phyloP scores from a whole-genome alignment of 106 monocot species.

The Dioscorea dumetorum region DNA sequence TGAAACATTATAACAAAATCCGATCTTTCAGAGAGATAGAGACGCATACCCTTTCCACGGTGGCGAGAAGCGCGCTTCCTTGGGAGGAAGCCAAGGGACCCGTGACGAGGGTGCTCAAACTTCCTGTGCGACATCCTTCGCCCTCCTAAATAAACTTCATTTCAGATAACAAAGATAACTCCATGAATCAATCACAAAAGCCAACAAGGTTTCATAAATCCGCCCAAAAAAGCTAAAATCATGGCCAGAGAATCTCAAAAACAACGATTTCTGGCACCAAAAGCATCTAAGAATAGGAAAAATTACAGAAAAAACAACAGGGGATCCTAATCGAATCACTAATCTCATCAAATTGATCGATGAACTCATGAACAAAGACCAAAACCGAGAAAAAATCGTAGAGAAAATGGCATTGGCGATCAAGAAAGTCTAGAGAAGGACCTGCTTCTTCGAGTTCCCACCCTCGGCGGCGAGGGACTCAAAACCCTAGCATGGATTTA shows the following conservation, averaged over 20 bases:
- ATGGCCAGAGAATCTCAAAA: too few species aligned
- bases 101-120: constrained; percentile 93
- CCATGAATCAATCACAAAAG: background rate
- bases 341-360: background rate
- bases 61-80: constrained; percentile 70
- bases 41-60: constrained; percentile 58
- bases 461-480: constrained; percentile 4
- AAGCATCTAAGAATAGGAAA: too few species aligned
- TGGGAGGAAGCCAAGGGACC: constrained; percentile 86
- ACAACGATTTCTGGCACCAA: too few species aligned
- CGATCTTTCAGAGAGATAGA: too few species aligned
- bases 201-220: background rate
- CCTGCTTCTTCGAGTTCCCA: background rate
- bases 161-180: background rate
- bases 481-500: constrained; percentile 8
- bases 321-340: too few species aligned
- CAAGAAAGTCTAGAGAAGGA: background rate
- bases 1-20: background rate
- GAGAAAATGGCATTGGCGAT: background rate
- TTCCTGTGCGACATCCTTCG: constrained; percentile 75
- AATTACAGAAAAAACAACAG: too few species aligned
- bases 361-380: background rate
- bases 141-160: background rate
- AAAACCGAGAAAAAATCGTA: background rate
- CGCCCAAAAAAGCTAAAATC: background rate